Evolutionary conservation across 2,329 filamentous ascomycete species (phyloP).

Genomic region (Fusarium sp.): DNA sequence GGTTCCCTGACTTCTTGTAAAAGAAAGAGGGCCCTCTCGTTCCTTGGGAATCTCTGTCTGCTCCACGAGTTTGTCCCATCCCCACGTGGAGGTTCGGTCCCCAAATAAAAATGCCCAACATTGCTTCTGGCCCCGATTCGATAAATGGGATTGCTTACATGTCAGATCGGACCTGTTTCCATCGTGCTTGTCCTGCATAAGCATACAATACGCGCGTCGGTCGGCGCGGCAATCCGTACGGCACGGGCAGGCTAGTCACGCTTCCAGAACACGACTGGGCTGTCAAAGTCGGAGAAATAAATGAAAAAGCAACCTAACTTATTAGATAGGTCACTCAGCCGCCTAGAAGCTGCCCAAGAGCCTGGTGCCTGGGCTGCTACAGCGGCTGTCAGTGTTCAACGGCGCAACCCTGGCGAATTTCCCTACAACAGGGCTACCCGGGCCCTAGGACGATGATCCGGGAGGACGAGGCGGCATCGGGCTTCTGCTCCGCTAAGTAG

Average conservation of each 20-base stretch:
- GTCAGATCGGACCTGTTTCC: neutral
- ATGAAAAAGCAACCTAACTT: too few species aligned
- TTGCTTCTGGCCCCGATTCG: neutral
- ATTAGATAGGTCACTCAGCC: neutral
- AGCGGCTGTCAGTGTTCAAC: neutral
- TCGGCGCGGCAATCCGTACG: neutral
- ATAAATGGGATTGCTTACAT: neutral
- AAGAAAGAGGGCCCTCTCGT: too few species aligned
- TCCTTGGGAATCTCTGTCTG: neutral
- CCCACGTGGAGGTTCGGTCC: neutral
- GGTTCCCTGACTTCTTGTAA: neutral
- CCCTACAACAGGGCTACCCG: neutral
- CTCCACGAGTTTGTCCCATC: neutral
- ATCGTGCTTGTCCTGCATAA: too few species aligned
- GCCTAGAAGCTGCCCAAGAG: constrained; percentile 1
- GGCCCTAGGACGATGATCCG: neutral
- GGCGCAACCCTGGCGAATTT: neutral
- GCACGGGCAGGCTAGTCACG: neutral
- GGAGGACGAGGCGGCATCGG: constrained; percentile 1
- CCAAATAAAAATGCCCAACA: neutral
- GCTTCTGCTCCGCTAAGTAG: neutral
- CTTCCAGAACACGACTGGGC: neutral
- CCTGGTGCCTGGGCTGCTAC: constrained; percentile 6
- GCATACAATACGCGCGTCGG: neutral
- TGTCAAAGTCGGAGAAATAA: neutral